Conservation (phyloP, 192 early-diverging fungal genomes). For the Backusella parvicylindrica region DNA sequence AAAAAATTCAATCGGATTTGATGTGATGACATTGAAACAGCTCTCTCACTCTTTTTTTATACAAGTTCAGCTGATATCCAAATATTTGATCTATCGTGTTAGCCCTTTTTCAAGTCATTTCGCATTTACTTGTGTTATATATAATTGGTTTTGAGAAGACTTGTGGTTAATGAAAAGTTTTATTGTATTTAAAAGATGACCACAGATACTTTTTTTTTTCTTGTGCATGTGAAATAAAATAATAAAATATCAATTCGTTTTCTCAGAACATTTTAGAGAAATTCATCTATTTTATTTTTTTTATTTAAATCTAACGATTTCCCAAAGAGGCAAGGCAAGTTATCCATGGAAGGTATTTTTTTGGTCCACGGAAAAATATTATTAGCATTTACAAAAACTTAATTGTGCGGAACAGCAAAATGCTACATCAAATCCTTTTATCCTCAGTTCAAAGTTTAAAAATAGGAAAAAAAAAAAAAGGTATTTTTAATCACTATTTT, state of each 20-base stretch:
- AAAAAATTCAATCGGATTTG: neutral
- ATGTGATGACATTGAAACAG: neutral
- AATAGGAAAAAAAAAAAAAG: neutral
- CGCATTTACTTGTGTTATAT: neutral
- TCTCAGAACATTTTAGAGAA: neutral
- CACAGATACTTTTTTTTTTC: neutral
- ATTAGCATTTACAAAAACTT: neutral
- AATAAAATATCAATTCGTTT: neutral
- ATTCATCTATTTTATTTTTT: no score
- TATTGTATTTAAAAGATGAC: neutral
- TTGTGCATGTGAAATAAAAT: neutral
- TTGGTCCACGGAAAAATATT: neutral
- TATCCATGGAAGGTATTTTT: neutral
- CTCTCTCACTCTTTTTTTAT: neutral
- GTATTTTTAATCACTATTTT: neutral
- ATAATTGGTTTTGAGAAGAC: neutral
- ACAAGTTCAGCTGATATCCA: neutral
- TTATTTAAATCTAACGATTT: neutral
- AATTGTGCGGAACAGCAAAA: neutral
- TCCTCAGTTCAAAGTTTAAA: neutral
- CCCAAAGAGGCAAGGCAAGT: neutral
- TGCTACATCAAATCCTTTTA: neutral
- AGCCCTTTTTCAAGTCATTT: neutral
- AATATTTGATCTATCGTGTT: slow-evolving; percentile 1
- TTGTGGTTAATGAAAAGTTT: neutral